Evolutionary conservation across 2,329 filamentous ascomycete species (phyloP), one percentile per base, ranked within the genome.

Genomic region (Cucurbitaria berberidis): DNA sequence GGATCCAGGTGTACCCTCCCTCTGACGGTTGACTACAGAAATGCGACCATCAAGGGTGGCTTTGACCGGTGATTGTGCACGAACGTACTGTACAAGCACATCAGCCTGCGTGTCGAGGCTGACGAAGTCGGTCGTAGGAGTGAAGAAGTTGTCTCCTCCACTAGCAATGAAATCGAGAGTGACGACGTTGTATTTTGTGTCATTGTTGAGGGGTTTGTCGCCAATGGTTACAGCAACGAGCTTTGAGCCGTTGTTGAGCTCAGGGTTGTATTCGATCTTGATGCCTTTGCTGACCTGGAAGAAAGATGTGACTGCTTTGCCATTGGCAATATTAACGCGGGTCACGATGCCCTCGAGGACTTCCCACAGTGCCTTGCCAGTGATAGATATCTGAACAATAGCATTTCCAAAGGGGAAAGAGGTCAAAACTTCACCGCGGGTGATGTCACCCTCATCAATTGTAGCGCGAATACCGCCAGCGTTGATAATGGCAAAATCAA

Each of bases 321-420:
- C 71, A 66, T 85, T 87, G 62, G 77, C 78, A 59, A 84, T 78
- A 73, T 82, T 88, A 36, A 84, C 71, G 21, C 74, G 74, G 4
- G 81, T 79, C 3, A 87, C 78, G 51, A 83, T 79, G 4, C 86
- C 86, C 65, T 88, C 85, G 27, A 89, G 76, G 5, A 84, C 76
- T 36, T 79, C 75, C 79, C 82, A 84, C 4, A 89, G 67, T 38
- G 82, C 77, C 8, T 80, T 74, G 16, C 86, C 86, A 0, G 75
- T 75, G 56, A 83, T 78, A 0, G 67, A 74, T 15, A 88, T 71
- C 62, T 88, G 83, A 8, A 86, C 84, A 18, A 89, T 78, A 39
- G 85, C 78, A 70, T 89, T 89, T 48, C 84, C 83, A 58, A 89
- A 89, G 34, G 86, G 86, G 72, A 89, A 89, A 0, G 84, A 80